Evolutionary conservation across 352 stramenopile species (phyloP), one percentile per base, ranked within the genome.

Genomic region (Lagenidium sp.): DNA sequence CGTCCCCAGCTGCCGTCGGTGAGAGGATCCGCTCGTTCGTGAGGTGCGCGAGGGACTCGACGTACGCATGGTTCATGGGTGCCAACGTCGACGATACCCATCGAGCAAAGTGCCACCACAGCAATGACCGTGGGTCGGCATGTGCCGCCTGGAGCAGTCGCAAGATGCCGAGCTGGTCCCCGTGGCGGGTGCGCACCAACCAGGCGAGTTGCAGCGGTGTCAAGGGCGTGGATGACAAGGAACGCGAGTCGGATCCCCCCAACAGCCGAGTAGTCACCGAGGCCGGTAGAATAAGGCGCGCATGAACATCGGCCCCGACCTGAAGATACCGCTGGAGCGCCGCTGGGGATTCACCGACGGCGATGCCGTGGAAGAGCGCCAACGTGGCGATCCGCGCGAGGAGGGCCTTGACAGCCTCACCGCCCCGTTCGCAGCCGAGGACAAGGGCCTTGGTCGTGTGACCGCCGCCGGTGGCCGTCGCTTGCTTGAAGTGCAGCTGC

Each of bases 31-130:
- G 50, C 30, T 65, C 55, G 6, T 46, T 47, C 29, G 71, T 42
- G 18, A 69, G 42, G 23, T 20, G 51, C 44, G 30, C 84, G 68
- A 0, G 85, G 50, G 0, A 69, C 63, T 35, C 76, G 60, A 2
- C 61, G 68, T n/a, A n/a, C n/a, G n/a, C n/a, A n/a, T n/a, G n/a
- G n/a, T n/a, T n/a, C n/a, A n/a, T n/a, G n/a, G n/a, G n/a, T n/a
- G n/a, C n/a, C n/a, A n/a, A n/a, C n/a, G n/a, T n/a, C n/a, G n/a
- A n/a, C n/a, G n/a, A n/a, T n/a, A n/a, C n/a, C n/a, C n/a, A n/a
- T n/a, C n/a, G n/a, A 6, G 67, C 74, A 43, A 83, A 86, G 18
- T 64, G 44, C 72, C 69, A 89, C 18, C 73, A 65, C 18, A 89
- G 31, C 4, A 84, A 48, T 19, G 49, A 60, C 6, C 58, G 57